Base-by-base conservation (phyloP, 2,329 filamentous ascomycete species). In the Curvularia spicifera region DNA sequence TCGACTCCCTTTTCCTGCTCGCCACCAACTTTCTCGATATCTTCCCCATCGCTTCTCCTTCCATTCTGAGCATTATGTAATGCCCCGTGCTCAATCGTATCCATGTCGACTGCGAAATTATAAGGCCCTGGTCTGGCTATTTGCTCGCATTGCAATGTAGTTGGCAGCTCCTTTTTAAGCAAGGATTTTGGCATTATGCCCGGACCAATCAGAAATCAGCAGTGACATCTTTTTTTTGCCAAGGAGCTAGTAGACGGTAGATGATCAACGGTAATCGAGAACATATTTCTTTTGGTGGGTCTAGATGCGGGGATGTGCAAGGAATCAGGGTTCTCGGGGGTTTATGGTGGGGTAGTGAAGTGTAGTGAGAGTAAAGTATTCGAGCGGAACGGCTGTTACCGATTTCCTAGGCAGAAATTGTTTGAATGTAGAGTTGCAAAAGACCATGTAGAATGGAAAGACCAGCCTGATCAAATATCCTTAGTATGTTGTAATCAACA, bases 21-120 rank as follows among this genome's bases (percentile, higher is more conserved):
- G 10, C 28, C 13, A 26, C 24, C 47, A 20, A 6, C 45, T 15
- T 63, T 66, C 13, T 52, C 67, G 2, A 53, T 20, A 5, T 51
- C 47, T 1, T 46, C 4, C 4, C 31, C 55, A 31, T 49, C 24
- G 39, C 44, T 44, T 24, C n/a, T 48, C 12, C 47, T 37, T n/a
- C 28, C 54, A 4, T 31, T 35, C 35, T 57, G 44, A 20, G 54
- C 51, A 13, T 51, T 40, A 24, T 20, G 53, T 4, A 59, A 61
- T n/a, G 52, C 57, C 13, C 61, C 46, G 12, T 58, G 56, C 52
- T 68, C 65, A 42, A 62, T n/a, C 10, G 60, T 65, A 28, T 66
- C 46, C 67, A 69, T 69, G 20, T 56, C 8, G 47, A 7, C 28
- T 24, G 5, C 5, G 29, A 24, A 33, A 33, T 10, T 18, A 24